These are phyloP conservation scores for Suhomyces ambrosiae DNA, from an alignment of 1,139 yeast genomes.

Conservation along the genomic window DNA sequence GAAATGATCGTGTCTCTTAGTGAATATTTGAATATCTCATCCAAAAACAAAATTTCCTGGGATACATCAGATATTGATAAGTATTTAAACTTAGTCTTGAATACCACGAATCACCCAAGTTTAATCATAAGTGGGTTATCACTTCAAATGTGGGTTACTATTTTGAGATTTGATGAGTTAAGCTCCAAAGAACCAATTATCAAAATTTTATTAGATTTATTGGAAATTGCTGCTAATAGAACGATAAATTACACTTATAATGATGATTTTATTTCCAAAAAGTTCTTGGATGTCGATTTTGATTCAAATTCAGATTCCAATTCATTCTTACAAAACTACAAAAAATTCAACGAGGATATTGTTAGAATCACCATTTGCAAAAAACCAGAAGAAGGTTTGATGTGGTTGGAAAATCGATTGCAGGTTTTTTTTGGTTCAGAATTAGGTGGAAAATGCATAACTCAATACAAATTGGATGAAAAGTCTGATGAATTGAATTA, in stretches of 20 bases:
- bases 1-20: conserved; percentile 93
- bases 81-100: conserved; percentile 72
- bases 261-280: conserved; percentile 62
- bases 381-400: conserved; percentile 76
- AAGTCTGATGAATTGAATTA: conserved; percentile 69
- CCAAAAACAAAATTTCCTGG: conserved; percentile 45
- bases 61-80: conserved; percentile 58
- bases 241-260: conserved; percentile 72
- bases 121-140: conserved; percentile 90
- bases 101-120: conserved; percentile 82
- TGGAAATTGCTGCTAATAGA: conserved; percentile 79
- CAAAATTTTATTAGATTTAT: conserved; percentile 60
- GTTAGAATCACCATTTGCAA: conserved; percentile 87
- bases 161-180: conserved; percentile 78
- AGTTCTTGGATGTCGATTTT: conserved; percentile 78
- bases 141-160: conserved; percentile 91
- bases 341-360: conserved; percentile 86
- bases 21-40: conserved; percentile 61
- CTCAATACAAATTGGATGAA: conserved; percentile 57
- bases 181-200: conserved; percentile 52
- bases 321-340: conserved; percentile 76
- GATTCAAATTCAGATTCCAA: conserved; percentile 83
- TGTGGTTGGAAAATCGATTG: conserved; percentile 78
- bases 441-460: conserved; percentile 68
- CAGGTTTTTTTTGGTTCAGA: conserved; percentile 73